Evolutionary conservation across 805 yeast genomes (phyloP).

Genomic region (Cyberlindnera mycetangii): DNA sequence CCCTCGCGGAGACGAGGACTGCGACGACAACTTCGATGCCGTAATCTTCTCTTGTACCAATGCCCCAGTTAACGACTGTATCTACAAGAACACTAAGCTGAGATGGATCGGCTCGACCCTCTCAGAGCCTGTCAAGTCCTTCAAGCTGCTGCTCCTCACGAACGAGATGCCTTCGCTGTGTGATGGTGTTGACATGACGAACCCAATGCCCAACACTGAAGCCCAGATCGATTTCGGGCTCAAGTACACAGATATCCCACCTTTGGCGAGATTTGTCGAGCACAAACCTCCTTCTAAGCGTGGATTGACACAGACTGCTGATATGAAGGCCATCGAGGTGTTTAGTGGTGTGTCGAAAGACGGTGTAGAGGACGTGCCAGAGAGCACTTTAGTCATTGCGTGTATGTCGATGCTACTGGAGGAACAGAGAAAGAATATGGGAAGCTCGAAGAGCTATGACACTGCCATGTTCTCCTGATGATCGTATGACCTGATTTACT

Average conservation of each 20-base stretch:
- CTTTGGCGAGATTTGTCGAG: conserved; percentile 25
- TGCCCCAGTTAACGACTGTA: conserved; percentile 33
- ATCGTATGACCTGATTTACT: background rate
- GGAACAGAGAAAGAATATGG: conserved; percentile 26
- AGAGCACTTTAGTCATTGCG: conserved; percentile 19
- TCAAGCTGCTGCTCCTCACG: conserved; percentile 33
- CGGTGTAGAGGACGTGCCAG: conserved; percentile 18
- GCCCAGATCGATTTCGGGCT: conserved; percentile 3
- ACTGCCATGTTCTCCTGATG: conserved; percentile 10
- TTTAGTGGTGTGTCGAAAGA: conserved; percentile 10
- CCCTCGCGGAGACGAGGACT: conserved; percentile 19
- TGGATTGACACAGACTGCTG: conserved; percentile 21
- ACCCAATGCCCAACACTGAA: conserved; percentile 9
- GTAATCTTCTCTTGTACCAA: conserved; percentile 31
- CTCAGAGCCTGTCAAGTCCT: conserved; percentile 29
- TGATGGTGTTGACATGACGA: conserved; percentile 15
- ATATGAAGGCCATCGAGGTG: conserved; percentile 24
- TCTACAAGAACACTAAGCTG: conserved; percentile 29
- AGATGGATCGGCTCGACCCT: conserved; percentile 40
- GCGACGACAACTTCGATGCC: conserved; percentile 24
- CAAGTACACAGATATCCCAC: conserved; percentile 17
- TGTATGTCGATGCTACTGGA: conserved; percentile 27
- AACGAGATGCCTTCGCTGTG: conserved; percentile 33
- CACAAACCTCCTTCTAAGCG: conserved; percentile 14
- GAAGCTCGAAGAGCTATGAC: conserved; percentile 23